Conservation (phyloP, 805 yeast genomes). For the Metschnikowia vanudenii region DNA sequence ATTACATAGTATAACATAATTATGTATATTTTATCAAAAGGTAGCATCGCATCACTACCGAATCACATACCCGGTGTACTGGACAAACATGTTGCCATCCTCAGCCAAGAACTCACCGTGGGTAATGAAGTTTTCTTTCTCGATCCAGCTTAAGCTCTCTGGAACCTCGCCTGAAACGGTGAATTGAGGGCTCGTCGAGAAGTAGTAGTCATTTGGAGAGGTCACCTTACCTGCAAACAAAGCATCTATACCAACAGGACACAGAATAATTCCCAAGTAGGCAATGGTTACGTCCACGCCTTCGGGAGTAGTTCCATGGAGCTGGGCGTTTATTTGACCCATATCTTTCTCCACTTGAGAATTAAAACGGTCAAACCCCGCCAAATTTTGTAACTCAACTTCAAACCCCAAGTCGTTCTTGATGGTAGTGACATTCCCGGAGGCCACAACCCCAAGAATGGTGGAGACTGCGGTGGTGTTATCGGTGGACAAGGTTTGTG, state of each 20-base stretch:
- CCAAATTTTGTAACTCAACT: slow-evolving; percentile 25
- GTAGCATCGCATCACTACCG: no score
- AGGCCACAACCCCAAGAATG: slow-evolving; percentile 22
- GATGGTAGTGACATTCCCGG: slow-evolving; percentile 32
- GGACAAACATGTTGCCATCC: slow-evolving; percentile 48
- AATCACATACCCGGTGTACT: slow-evolving; percentile 47
- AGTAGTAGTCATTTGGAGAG: slow-evolving; percentile 46
- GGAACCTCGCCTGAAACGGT: slow-evolving; percentile 41
- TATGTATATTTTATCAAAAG: no score
- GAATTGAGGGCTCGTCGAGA: slow-evolving; percentile 48
- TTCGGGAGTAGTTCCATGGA: slow-evolving; percentile 44
- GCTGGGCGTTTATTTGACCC: slow-evolving; percentile 44
- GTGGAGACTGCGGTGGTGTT: slow-evolving; percentile 20
- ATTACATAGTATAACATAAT: no score
- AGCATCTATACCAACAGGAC: slow-evolving; percentile 31
- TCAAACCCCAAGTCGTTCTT: slow-evolving; percentile 31
- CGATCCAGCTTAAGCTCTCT: slow-evolving; percentile 51
- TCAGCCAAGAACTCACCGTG: slow-evolving; percentile 58
- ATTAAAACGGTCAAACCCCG: slow-evolving; percentile 51
- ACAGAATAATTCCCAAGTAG: slow-evolving; percentile 50
- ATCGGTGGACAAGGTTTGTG: slow-evolving; percentile 19
- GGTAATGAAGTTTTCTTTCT: slow-evolving; percentile 49
- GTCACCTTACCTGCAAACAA: slow-evolving; percentile 34
- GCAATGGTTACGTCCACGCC: slow-evolving; percentile 43
- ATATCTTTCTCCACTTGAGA: slow-evolving; percentile 24